phyloP scores from a whole-genome alignment of 257 asterid species.

The Penstemon barbatus region DNA sequence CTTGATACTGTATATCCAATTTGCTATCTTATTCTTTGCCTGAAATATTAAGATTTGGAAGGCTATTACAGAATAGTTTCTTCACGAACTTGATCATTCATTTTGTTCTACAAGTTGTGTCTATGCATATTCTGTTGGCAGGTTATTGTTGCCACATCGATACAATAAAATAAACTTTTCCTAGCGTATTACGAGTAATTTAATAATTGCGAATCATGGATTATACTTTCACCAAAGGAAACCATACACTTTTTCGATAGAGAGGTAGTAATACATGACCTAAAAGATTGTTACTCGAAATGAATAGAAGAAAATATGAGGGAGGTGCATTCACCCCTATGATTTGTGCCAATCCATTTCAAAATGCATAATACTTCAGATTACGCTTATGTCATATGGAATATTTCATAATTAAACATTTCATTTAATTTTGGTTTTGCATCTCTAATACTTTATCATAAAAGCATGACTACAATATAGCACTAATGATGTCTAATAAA shows the following conservation, averaged over 20 bases:
- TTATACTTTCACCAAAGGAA: not conserved
- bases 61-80: not conserved
- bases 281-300: not conserved
- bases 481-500: slow-evolving; percentile 8
- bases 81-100: not conserved
- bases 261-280: not conserved
- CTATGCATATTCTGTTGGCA: not conserved
- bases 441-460: too few relatives aligned
- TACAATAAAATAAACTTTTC: not conserved
- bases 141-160: not conserved
- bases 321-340: not conserved
- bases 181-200: not conserved
- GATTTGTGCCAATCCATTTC: not conserved
- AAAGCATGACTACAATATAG: too few relatives aligned
- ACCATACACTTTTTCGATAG: not conserved
- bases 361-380: not conserved
- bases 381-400: not conserved
- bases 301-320: not conserved
- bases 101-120: not conserved
- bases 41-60: not conserved
- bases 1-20: not conserved
- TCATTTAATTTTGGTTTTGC: too few relatives aligned
- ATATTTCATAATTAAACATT: not conserved
- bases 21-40: not conserved
- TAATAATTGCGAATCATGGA: not conserved